These are phyloP conservation scores for Penicillium egyptiacum DNA, from an alignment of 495 filamentous ascomycete genomes.

Conservation along the genomic window DNA sequence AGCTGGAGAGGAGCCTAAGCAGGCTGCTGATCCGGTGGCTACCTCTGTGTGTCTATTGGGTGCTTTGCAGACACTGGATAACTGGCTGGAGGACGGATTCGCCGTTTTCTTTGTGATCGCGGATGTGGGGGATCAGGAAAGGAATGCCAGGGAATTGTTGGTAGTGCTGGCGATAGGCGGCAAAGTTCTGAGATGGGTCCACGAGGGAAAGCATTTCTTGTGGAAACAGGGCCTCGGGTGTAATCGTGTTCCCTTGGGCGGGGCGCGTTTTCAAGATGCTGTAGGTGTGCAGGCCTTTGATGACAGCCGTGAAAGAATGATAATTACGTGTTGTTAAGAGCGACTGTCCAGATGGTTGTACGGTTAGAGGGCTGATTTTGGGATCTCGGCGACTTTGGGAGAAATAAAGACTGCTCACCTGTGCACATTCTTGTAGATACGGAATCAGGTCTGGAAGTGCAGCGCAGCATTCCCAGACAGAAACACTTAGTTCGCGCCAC, in stretches of 20 bases:
- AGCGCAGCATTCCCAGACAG: conserved; percentile 45
- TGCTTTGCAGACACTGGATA: conserved; percentile 29
- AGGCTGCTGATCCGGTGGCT: conserved; percentile 6
- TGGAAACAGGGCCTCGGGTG: conserved; percentile 29
- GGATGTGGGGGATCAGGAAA: conserved; percentile 42
- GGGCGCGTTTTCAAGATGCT: conserved; percentile 28
- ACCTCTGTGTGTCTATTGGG: background rate
- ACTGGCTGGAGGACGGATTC: conserved; percentile 32
- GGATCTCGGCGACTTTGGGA: background rate
- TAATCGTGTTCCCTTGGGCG: conserved; percentile 17
- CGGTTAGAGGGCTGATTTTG: conserved; percentile 8
- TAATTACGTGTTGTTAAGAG: conserved; percentile 34
- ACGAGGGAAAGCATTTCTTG: conserved; percentile 27
- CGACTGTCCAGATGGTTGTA: conserved; percentile 17
- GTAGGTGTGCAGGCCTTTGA: conserved; percentile 38
- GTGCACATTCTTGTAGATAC: conserved; percentile 37
- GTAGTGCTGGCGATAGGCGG: conserved; percentile 40
- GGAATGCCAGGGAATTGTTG: conserved; percentile 37
- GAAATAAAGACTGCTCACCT: conserved; percentile 27
- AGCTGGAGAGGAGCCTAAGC: background rate
- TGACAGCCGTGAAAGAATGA: conserved; percentile 39
- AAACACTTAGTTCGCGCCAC: conserved; percentile 36
- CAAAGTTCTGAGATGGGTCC: conserved; percentile 35
- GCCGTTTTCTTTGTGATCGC: conserved; percentile 37
- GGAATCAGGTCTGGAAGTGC: conserved; percentile 37